A percentile compares a stretch with the other conserved stretches of the same genome.
These are phyloP conservation scores for Remersonia thermophila DNA, from an alignment of 2,329 filamentous ascomycete genomes.

Conservation along the genomic window DNA sequence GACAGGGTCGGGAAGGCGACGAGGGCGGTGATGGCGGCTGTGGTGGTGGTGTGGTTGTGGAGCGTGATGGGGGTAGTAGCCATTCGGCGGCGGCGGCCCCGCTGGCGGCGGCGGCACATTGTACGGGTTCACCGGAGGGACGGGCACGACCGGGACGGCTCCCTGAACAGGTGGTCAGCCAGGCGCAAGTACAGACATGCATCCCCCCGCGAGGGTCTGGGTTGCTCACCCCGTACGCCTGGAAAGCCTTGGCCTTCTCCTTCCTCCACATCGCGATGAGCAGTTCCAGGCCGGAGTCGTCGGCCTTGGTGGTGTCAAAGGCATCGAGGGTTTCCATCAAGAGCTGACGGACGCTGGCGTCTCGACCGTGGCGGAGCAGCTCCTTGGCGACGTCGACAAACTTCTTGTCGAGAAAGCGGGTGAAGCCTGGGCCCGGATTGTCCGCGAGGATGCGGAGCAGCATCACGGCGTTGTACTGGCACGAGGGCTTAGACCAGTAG, in stretches of 20 bases:
- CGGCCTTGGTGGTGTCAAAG: conserved; percentile 57
- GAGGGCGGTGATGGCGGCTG: conserved; percentile 40
- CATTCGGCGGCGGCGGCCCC: too few species aligned
- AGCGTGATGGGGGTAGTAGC: conserved; percentile 24
- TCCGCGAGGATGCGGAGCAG: conserved; percentile 81
- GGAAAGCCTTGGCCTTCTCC: conserved; percentile 58
- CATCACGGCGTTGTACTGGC: conserved; percentile 96
- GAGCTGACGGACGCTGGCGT: conserved; percentile 71
- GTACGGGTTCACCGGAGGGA: conserved; percentile 24
- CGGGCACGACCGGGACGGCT: conserved; percentile 16
- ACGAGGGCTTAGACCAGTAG: conserved; percentile 50
- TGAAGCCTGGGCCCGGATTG: conserved; percentile 84
- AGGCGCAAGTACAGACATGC: too few species aligned
- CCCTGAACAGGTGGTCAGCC: conserved; percentile 7
- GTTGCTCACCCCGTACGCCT: conserved; percentile 33
- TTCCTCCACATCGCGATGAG: conserved; percentile 80
- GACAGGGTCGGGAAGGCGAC: conserved; percentile 49
- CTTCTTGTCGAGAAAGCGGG: conserved; percentile 75
- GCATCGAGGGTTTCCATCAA: conserved; percentile 75
- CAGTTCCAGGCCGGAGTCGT: conserved; percentile 60
- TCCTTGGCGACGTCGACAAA: conserved; percentile 69
- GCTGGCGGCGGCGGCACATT: too few species aligned
- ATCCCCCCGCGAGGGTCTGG: too few species aligned
- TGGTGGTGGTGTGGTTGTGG: conserved; percentile 48
- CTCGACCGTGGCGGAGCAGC: conserved; percentile 56